Base-by-base conservation (phyloP, 1,284 basidiomycete genomes). In the Xanthoconium separans region DNA sequence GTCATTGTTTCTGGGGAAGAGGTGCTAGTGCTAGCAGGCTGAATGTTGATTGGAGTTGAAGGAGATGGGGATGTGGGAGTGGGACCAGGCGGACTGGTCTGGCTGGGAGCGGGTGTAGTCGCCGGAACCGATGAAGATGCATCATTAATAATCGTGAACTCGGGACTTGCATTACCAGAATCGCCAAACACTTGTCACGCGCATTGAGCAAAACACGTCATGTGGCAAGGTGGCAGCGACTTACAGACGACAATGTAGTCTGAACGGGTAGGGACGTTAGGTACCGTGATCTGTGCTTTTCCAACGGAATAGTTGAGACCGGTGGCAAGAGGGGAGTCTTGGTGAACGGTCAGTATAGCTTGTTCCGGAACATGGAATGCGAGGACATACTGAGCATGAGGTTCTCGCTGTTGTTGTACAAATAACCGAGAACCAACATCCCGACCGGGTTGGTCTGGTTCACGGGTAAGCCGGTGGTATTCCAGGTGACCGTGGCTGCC, bases 401-500 rank as follows among this genome's bases (percentile, higher is more conserved):
- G 63, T 87, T 74, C 64, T 82, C 73, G 58, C 80, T 79, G 45
- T 75, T 70, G 54, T 72, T 73, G 49, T 70, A 72, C 58, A 71
- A 48, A 64, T 73, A 78, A 18, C 84, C 84, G 33, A 87, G 71
- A 29, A 84, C 65, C 46, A 86, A 70, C 66, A 66, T 71, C 36
- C 83, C 85, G 31, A 68, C 71, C 10, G 75, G 73, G 59, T 80
- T 81, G 48, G 77, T 75, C 54, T 80, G 64, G 49, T 79, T 73
- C 49, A 62, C 63, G n/a, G 84, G 81, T 24, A 84, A 65, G 49
- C 70, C 64, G 18, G 78, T 72, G 2, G 77, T 77, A 55, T 78
- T 77, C 84, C 84, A 87, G 16, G 79, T 82, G 56, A 87, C 83
- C 3, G 72, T 79, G 56, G 80, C 72, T 4, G 63, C 72, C 20